phyloP scores from a whole-genome alignment of 2,329 filamentous ascomycete genomes.

The Emericellopsis atlantica region DNA sequence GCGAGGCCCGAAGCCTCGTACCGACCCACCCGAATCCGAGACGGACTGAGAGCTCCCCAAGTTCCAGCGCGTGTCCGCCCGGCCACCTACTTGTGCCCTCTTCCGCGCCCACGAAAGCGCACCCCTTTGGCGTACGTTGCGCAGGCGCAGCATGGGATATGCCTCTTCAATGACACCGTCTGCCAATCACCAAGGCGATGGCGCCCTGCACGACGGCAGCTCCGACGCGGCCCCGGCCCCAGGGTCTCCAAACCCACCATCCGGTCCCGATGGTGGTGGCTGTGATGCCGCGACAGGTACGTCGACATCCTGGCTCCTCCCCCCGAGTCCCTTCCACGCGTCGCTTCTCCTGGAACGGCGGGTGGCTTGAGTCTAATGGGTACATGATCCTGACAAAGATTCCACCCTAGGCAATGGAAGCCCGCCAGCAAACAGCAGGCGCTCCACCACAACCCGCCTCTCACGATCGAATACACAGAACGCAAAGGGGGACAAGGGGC shows the following conservation, averaged over 20 bases:
- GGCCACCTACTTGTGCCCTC: no score
- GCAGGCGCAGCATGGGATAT: slow-evolving; percentile 22
- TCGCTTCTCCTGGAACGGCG: no score
- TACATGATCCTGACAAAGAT: no score
- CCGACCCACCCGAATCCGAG: no score
- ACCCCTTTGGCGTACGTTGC: neutral
- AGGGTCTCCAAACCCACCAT: neutral
- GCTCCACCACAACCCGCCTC: slow-evolving; percentile 9
- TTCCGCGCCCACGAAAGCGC: no score
- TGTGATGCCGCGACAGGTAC: slow-evolving; percentile 1
- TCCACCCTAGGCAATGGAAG: neutral
- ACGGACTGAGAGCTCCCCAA: no score
- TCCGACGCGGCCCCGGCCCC: neutral
- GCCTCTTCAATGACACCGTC: slow-evolving; percentile 14
- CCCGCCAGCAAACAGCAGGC: slow-evolving; percentile 5
- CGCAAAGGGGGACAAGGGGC: slow-evolving; percentile 9
- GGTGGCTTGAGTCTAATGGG: no score
- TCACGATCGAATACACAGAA: slow-evolving; percentile 46
- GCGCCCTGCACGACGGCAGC: neutral
- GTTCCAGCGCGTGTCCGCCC: no score
- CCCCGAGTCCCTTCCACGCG: no score
- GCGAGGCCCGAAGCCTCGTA: no score
- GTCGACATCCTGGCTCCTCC: neutral
- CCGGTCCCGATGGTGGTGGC: neutral
- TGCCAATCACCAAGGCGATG: slow-evolving; percentile 1